Conservation (phyloP, 257 asterid species). For the Solanum lycopersicoides region DNA sequence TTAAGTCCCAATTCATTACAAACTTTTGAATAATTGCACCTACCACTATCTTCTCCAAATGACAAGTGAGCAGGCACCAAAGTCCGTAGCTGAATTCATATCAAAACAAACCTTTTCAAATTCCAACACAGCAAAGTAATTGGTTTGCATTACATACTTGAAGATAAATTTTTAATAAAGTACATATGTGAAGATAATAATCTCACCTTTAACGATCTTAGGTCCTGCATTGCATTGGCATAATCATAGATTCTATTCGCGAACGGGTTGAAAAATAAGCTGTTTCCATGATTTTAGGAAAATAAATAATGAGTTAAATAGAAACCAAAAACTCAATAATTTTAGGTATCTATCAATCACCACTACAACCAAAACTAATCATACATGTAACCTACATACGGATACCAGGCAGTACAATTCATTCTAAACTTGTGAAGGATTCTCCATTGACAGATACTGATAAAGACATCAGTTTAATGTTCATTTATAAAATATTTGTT, state of each 20-base stretch:
- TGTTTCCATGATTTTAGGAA: conserved; percentile 32
- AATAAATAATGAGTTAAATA: conserved; percentile 13
- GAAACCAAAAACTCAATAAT: background rate
- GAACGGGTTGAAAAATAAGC: conserved; percentile 79
- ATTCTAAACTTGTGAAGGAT: background rate
- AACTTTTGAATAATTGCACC: conserved; percentile 1
- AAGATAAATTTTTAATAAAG: background rate
- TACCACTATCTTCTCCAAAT: conserved; percentile 82
- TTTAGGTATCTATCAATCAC: background rate
- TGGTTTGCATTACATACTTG: background rate
- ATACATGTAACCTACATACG: background rate
- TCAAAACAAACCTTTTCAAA: conserved; percentile 3
- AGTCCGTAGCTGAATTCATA: conserved; percentile 63
- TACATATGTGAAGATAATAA: background rate
- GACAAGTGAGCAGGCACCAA: conserved; percentile 67
- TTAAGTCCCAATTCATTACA: background rate
- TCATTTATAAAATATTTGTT: background rate
- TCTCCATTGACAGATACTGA: background rate
- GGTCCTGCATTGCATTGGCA: conserved; percentile 56
- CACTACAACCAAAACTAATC: background rate
- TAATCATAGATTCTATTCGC: conserved; percentile 58
- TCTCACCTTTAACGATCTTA: conserved; percentile 56
- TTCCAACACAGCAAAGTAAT: background rate
- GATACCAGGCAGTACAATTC: background rate
- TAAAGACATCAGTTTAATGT: background rate